These are phyloP conservation scores for Eleusine coracana DNA, from an alignment of 176 grass and related monocot genomes.

Conservation along the genomic window DNA sequence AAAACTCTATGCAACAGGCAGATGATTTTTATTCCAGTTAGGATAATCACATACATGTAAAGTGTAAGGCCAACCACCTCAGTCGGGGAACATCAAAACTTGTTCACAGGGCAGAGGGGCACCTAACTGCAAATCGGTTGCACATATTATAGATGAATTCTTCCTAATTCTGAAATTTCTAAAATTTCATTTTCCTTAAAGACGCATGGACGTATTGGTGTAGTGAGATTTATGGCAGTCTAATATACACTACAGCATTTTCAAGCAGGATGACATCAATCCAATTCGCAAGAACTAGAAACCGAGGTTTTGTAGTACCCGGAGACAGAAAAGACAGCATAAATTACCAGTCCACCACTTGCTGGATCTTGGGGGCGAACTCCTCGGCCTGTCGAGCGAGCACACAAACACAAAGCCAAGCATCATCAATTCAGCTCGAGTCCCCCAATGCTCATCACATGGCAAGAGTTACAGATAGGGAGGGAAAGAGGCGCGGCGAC, in stretches of 20 bases:
- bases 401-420: conserved; percentile 37
- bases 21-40: background rate
- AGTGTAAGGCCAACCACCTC: background rate
- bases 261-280: background rate
- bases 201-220: background rate
- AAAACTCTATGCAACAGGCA: background rate
- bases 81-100: background rate
- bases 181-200: background rate
- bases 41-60: background rate
- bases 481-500: background rate
- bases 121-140: background rate
- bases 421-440: conserved; percentile 1
- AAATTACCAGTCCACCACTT: conserved; percentile 73
- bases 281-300: background rate
- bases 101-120: background rate
- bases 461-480: background rate
- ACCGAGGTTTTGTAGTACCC: background rate
- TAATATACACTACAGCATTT: background rate
- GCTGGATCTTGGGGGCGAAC: conserved; percentile 76
- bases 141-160: background rate
- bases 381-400: conserved; percentile 53
- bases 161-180: background rate
- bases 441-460: background rate
- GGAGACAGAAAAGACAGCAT: background rate
- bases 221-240: background rate